A percentile compares a stretch with the other conserved stretches of the same genome.
Conservation (phyloP, 169 alveolate species). For the Plasmodium fragile region DNA sequence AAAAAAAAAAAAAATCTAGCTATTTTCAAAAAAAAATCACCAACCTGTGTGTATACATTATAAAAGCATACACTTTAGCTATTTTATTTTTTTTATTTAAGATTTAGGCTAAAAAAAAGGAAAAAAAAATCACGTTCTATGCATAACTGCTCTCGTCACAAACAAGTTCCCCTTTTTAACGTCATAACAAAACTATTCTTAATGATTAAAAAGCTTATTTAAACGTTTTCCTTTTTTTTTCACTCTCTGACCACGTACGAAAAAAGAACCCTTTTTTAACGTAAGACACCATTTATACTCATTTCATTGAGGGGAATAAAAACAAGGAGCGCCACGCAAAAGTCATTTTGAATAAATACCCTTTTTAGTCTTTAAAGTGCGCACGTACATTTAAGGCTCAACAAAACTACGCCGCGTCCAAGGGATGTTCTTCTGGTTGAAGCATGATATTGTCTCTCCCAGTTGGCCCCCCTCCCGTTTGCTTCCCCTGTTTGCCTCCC, state of each 20-base stretch:
- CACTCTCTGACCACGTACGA: background rate
- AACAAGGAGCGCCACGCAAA: background rate
- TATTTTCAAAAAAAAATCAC: slow-evolving; percentile 8
- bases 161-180: background rate
- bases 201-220: background rate
- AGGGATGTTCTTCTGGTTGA: background rate
- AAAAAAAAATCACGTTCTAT: slow-evolving; percentile 4
- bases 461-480: background rate
- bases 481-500: background rate
- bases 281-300: background rate
- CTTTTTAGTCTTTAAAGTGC: background rate
- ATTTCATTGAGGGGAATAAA: background rate
- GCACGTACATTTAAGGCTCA: slow-evolving; percentile 1
- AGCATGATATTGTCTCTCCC: slow-evolving; percentile 10
- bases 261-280: background rate
- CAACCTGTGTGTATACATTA: background rate
- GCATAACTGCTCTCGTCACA: background rate
- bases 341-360: background rate
- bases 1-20: slow-evolving; percentile 7
- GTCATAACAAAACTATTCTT: background rate
- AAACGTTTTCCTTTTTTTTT: background rate
- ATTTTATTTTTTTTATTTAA: slow-evolving; percentile 15
- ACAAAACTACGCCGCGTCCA: background rate
- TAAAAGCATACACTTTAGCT: background rate
- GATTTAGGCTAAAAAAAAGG: background rate